Evolutionary conservation across 805 yeast genomes (phyloP).

Genomic region (Barnettozyma sucrosica): DNA sequence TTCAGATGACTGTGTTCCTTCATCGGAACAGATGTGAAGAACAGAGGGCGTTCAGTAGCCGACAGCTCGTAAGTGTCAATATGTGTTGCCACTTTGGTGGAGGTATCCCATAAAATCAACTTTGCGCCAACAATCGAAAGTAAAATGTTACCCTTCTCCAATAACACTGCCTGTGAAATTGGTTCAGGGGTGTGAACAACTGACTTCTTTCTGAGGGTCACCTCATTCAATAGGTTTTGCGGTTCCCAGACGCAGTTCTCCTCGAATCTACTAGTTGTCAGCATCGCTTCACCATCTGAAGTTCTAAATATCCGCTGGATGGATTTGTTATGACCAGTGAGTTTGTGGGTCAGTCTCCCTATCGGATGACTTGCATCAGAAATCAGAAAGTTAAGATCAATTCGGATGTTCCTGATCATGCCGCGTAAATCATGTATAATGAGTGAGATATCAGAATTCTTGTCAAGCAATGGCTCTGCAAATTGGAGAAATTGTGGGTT

Average conservation of each 20-base stretch:
- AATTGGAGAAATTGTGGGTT: slow-evolving; percentile 32
- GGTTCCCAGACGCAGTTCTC: slow-evolving; percentile 61
- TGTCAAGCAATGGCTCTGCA: slow-evolving; percentile 27
- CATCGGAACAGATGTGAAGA: slow-evolving; percentile 34
- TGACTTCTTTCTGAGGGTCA: slow-evolving; percentile 35
- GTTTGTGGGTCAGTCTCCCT: slow-evolving; percentile 42
- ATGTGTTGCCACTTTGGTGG: slow-evolving; percentile 21
- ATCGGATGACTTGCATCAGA: slow-evolving; percentile 10
- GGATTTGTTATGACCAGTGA: slow-evolving; percentile 85
- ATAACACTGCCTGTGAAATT: slow-evolving; percentile 42
- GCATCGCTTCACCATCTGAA: slow-evolving; percentile 52
- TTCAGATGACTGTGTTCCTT: slow-evolving; percentile 26
- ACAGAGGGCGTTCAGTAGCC: slow-evolving; percentile 17
- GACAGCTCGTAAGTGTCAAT: slow-evolving; percentile 12
- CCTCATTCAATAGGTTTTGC: slow-evolving; percentile 27
- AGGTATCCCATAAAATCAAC: slow-evolving; percentile 60
- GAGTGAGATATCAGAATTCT: slow-evolving; percentile 31
- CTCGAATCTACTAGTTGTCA: slow-evolving; percentile 56
- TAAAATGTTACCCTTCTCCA: slow-evolving; percentile 41
- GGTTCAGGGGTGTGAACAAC: slow-evolving; percentile 40
- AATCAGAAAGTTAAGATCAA: slow-evolving; percentile 24
- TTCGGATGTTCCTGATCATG: slow-evolving; percentile 29
- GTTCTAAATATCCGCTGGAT: slow-evolving; percentile 63
- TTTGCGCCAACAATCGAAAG: slow-evolving; percentile 38
- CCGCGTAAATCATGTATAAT: slow-evolving; percentile 42